Evolutionary conservation across 768 basidiomycete genomes (phyloP).

Genomic region (Lactarius quietus): DNA sequence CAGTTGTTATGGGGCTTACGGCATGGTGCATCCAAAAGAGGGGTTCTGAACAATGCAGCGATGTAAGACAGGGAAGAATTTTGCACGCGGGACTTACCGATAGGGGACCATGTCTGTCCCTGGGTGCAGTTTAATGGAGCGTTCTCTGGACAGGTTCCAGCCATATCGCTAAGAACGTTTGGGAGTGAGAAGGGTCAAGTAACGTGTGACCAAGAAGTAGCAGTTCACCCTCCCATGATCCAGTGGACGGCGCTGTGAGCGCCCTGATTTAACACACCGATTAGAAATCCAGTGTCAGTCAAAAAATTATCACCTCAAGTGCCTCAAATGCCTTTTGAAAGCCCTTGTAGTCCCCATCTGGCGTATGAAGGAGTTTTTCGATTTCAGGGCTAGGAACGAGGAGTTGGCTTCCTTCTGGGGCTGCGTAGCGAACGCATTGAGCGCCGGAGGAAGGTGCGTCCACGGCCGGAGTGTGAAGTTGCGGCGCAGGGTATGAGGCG

Average conservation of each 20-base stretch:
- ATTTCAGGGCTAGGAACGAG: constrained; percentile 31
- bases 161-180: constrained; percentile 29
- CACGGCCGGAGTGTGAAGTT: constrained; percentile 36
- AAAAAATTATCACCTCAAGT: constrained; percentile 27
- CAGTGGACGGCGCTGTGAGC: constrained; percentile 34
- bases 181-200: background rate
- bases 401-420: constrained; percentile 29
- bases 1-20: constrained; percentile 24
- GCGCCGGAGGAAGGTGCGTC: background rate
- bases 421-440: constrained; percentile 25
- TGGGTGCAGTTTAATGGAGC: constrained; percentile 29
- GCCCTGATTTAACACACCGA: constrained; percentile 27
- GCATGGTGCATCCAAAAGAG: constrained; percentile 38
- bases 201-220: background rate
- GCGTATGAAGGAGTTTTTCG: constrained; percentile 29
- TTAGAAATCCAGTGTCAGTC: background rate
- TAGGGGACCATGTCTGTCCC: constrained; percentile 34
- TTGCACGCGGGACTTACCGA: constrained; percentile 27
- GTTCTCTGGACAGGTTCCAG: constrained; percentile 31
- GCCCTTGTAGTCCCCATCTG: constrained; percentile 30
- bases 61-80: background rate
- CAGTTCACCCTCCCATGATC: constrained; percentile 35
- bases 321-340: constrained; percentile 34
- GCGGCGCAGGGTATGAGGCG: constrained; percentile 35
- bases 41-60: constrained; percentile 29